Base-by-base conservation (phyloP, 2,329 filamentous ascomycete species). In the Madurella mycetomatis region DNA sequence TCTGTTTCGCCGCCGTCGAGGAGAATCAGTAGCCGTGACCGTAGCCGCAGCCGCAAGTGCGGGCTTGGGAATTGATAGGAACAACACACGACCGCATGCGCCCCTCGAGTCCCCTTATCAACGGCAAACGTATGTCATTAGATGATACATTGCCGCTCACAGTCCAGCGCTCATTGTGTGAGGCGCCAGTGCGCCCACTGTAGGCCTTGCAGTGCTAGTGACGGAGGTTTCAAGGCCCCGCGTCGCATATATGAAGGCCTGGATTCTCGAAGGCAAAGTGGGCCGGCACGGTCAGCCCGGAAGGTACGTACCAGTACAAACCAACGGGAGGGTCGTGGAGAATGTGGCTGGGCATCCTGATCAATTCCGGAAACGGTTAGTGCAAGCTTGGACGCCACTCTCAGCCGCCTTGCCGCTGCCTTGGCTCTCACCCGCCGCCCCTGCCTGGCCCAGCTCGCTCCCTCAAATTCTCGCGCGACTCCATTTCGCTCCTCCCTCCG, bases 391-490 rank as follows among this genome's bases (percentile, higher is more conserved):
- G 25, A 25, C 25, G 25, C 25, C 25, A 25, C 25, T 25, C 25
- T 25, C n/a, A 41, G 39, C 17, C 13, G 11, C 11, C 8, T 15
- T 41, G 8, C 8, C 15, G 39, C 39, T 18, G 16, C n/a, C 41
- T 18, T 12, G 1, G 41, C 41, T 19, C 5, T 8, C 13, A 18
- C 16, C 16, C 41, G 41, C 2, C 41, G 7, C 41, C 41, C 41
- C n/a, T 41, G 12, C n/a, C n/a, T 11, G 32, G 11, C 11, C 37
- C 47, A 47, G 30, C 25, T 47, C 31, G 32, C 47, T 39, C 50
- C 55, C 55, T 55, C 51, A 56, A 60, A 56, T 54, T 58, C 54
- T 57, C 51, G 49, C 58, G 47, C 55, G 46, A 49, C 51, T 54
- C 53, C 46, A 25, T 49, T 51, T 56, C 25, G 25, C 25, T 47